Conservation (phyloP, 1,139 yeast genomes). For the Kurtzmaniella natalensis region DNA sequence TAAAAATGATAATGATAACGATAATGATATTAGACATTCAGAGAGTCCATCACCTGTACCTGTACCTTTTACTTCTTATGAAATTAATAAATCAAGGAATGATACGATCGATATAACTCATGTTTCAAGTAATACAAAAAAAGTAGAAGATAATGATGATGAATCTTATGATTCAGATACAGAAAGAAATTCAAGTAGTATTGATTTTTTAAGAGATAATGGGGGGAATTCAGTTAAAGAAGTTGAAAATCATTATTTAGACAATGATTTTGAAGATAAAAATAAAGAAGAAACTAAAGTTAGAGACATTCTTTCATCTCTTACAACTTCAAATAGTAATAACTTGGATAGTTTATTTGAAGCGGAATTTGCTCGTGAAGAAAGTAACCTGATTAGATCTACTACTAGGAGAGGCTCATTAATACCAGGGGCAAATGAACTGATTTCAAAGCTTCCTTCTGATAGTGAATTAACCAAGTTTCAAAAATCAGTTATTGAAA, state of each 20-base stretch:
- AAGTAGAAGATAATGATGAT: conserved; percentile 1
- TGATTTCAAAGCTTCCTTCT: neutral
- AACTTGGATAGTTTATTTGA: conserved; percentile 7
- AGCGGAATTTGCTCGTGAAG: conserved; percentile 5
- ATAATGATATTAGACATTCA: too few relatives aligned
- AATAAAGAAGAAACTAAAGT: conserved; percentile 5
- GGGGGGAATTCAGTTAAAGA: conserved; percentile 2
- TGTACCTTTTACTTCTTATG: too few relatives aligned
- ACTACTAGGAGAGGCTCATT: too few relatives aligned
- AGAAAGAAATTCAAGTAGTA: conserved; percentile 2
- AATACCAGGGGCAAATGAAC: too few relatives aligned
- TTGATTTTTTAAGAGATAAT: conserved; percentile 4
- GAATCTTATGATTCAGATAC: neutral
- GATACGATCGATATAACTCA: neutral
- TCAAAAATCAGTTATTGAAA: conserved; percentile 33
- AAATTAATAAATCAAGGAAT: too few relatives aligned
- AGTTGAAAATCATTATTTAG: neutral
- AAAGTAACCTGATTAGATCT: neutral
- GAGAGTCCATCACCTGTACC: too few relatives aligned
- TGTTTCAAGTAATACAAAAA: too few relatives aligned
- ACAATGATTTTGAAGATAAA: conserved; percentile 7
- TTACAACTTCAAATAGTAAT: conserved; percentile 3
- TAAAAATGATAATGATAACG: neutral
- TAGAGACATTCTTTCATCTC: conserved; percentile 3
- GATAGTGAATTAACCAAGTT: conserved; percentile 11